Base-by-base conservation (phyloP, 306 rosid species). In the Cucumis melo region DNA sequence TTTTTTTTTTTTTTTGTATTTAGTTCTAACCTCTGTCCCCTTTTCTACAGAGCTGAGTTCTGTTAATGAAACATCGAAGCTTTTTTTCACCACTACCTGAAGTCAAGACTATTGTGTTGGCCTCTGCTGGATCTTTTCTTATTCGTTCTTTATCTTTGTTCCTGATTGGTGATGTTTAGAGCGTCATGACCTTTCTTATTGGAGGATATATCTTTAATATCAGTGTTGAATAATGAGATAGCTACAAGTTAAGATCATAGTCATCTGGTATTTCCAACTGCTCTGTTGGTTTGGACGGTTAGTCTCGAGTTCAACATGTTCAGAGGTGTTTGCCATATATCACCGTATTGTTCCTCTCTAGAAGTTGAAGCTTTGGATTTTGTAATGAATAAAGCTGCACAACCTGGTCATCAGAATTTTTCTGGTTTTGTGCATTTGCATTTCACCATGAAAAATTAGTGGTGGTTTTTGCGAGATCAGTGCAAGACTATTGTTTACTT, bases 361-460 rank as follows among this genome's bases (percentile, higher is more conserved):
- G 63, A 83, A 82, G 78, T 70, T 82, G 71, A 83, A 84, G 77
- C 82, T 55, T 46, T 55, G 77, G 85, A 75, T 76, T 86, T 84
- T 76, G 86, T 79, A 78, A 86, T 86, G 80, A 92, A 92, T 92
- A 94, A 89, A 82, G 88, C 89, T 77, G 84, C 81, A 87, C 89
- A 81, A 88, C 89, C 81, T 83, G 63, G 85, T 85, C 92, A 89
- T 86, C 92, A 79, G 80, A 87, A 79, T 59, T 74, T 63, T 81
- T 90, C 85, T 89, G 91, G 87, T 84, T 78, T 88, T 85, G 79
- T 87, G 85, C 91, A 78, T 39, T 55, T 78, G 82, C 87, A 78
- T 78, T 81, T 81, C 65, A 76, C 84, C 86, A 81, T 84, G 79
- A 84, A 85, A 88, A 48, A 87, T 88, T 94, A 87, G 89, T 84